These are phyloP conservation scores for Phanerochaete sordida DNA, from an alignment of 768 basidiomycete genomes.

Conservation along the genomic window DNA sequence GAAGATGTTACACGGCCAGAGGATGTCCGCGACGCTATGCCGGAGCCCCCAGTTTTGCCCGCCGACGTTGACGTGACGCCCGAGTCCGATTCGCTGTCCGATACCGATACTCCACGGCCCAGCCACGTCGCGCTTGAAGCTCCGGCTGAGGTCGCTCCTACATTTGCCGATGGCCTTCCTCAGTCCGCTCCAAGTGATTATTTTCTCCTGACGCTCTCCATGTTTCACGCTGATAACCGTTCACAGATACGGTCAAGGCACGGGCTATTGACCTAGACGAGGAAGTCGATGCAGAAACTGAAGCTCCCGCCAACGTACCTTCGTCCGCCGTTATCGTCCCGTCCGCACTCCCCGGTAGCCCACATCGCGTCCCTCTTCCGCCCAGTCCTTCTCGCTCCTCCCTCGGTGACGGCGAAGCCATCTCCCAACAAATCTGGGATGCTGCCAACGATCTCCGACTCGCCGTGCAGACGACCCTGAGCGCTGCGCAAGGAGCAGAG, in stretches of 20 bases:
- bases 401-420: neutral
- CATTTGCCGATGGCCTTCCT: too few relatives aligned
- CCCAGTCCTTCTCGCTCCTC: neutral
- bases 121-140: neutral
- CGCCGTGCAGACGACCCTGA: neutral
- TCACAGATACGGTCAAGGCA: too few relatives aligned
- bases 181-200: too few relatives aligned
- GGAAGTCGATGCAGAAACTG: too few relatives aligned
- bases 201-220: neutral
- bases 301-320: neutral
- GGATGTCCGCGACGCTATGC: neutral
- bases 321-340: neutral
- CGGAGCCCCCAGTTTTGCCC: neutral
- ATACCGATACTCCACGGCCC: neutral
- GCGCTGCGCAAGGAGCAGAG: conserved; percentile 2
- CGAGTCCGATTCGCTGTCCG: neutral
- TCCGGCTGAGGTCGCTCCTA: too few relatives aligned
- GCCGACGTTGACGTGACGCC: neutral
- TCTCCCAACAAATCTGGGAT: neutral
- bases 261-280: too few relatives aligned
- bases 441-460: neutral
- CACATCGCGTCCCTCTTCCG: neutral
- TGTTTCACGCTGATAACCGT: too few relatives aligned
- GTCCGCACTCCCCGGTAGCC: neutral
- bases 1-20: neutral